A percentile compares a stretch with the other conserved stretches of the same genome.
Conservation (phyloP, 306 rosid species). For the Lathyrus tuberosus region DNA sequence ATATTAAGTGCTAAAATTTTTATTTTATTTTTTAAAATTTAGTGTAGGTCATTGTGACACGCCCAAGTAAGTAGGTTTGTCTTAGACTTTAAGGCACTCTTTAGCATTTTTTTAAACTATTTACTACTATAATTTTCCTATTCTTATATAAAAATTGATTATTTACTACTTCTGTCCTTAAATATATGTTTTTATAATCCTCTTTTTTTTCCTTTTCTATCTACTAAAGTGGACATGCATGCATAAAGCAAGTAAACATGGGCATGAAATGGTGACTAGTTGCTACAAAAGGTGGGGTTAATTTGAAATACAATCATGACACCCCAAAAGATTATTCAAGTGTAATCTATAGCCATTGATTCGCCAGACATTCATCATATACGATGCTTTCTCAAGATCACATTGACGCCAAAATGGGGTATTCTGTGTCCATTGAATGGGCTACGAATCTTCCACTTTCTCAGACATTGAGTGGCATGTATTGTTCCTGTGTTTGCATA, state of each 20-base stretch:
- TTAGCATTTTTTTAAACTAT: too few species aligned
- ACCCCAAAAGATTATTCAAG: slow-evolving; percentile 10
- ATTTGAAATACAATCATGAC: slow-evolving; percentile 7
- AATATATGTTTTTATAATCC: too few species aligned
- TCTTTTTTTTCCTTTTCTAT: too few species aligned
- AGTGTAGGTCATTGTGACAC: too few species aligned
- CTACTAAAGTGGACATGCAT: neutral
- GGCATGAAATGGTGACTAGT: neutral
- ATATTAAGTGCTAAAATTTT: too few species aligned
- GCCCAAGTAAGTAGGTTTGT: too few species aligned
- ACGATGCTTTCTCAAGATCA: slow-evolving; percentile 25
- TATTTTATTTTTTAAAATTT: too few species aligned
- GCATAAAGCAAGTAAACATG: slow-evolving; percentile 4
- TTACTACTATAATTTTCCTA: too few species aligned
- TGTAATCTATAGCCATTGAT: neutral
- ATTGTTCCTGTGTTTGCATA: slow-evolving; percentile 41
- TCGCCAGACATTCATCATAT: slow-evolving; percentile 35
- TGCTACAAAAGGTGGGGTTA: neutral
- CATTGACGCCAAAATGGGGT: slow-evolving; percentile 19
- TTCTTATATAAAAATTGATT: too few species aligned
- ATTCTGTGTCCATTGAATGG: slow-evolving; percentile 43
- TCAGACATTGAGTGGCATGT: slow-evolving; percentile 7
- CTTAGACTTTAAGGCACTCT: too few species aligned
- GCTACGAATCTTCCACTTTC: slow-evolving; percentile 45
- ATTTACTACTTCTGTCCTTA: too few species aligned